Conservation (phyloP, 2,329 filamentous ascomycete species). For the Zymoseptoria brevis region DNA sequence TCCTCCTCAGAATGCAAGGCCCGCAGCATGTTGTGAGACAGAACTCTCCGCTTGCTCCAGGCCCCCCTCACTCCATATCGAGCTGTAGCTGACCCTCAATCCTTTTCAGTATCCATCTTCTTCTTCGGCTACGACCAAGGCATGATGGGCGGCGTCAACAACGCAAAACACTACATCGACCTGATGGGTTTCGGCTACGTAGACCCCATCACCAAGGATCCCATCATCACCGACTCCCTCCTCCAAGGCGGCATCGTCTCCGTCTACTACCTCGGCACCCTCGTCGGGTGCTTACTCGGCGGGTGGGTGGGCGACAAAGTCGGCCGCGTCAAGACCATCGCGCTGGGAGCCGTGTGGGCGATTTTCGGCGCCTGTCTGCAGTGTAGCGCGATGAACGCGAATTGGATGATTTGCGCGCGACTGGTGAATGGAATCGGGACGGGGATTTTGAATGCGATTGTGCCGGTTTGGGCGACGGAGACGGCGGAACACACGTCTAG, state of each 20-base stretch:
- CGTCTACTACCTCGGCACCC: conserved; percentile 53
- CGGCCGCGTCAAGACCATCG: conserved; percentile 58
- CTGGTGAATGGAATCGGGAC: conserved; percentile 47
- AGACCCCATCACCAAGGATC: conserved; percentile 29
- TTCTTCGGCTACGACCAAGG: conserved; percentile 47
- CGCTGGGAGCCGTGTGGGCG: conserved; percentile 42
- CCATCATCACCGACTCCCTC: conserved; percentile 51
- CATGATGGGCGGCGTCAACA: conserved; percentile 58
- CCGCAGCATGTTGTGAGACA: too few species aligned
- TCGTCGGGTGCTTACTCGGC: conserved; percentile 55
- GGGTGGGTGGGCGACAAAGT: conserved; percentile 57
- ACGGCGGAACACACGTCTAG: conserved; percentile 60
- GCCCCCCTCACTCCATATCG: too few species aligned
- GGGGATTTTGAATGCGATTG: conserved; percentile 62
- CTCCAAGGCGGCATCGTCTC: conserved; percentile 56
- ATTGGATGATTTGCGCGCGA: conserved; percentile 50
- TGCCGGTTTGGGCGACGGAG: conserved; percentile 65
- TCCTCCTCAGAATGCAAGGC: too few species aligned
- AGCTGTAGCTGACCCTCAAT: too few species aligned
- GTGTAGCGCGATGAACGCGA: conserved; percentile 55
- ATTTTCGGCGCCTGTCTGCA: conserved; percentile 53
- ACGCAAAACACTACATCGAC: conserved; percentile 54
- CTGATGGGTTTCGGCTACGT: conserved; percentile 59
- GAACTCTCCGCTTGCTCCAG: too few species aligned
- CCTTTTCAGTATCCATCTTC: conserved; percentile 53